Conservation (phyloP, 164 flowering plant species). For the Akebia trifoliata region DNA sequence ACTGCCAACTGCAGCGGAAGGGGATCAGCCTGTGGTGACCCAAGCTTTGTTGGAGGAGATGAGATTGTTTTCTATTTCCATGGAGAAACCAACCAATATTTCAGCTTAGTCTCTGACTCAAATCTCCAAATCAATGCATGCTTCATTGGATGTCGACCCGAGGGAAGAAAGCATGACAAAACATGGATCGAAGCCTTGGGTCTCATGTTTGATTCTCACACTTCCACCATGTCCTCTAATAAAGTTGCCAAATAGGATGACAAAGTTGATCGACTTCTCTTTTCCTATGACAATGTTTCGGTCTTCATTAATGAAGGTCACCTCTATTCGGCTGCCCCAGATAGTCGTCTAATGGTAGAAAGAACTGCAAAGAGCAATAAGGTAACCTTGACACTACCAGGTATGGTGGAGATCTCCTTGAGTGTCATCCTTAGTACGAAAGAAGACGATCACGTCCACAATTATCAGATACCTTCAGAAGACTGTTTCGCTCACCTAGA, state of each 20-base stretch:
- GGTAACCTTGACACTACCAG: constrained; percentile 14
- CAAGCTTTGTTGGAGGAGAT: constrained; percentile 43
- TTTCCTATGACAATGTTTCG: constrained; percentile 24
- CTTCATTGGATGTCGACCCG: constrained; percentile 38
- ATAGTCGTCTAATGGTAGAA: constrained; percentile 13
- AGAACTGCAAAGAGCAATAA: constrained; percentile 17
- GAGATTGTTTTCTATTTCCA: constrained; percentile 42
- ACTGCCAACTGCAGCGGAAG: constrained; percentile 31
- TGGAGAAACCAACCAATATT: constrained; percentile 26
- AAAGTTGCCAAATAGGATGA: constrained; percentile 32
- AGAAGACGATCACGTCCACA: constrained; percentile 32
- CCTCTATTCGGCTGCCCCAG: constrained; percentile 24
- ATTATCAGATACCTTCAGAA: constrained; percentile 29
- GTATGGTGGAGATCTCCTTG: constrained; percentile 18
- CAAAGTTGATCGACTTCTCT: constrained; percentile 21
- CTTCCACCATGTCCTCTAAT: constrained; percentile 26
- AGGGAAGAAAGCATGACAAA: constrained; percentile 30
- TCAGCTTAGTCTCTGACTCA: constrained; percentile 34
- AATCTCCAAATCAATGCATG: constrained; percentile 39
- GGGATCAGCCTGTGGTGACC: constrained; percentile 39
- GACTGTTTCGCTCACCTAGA: constrained; percentile 38
- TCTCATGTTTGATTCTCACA: constrained; percentile 25
- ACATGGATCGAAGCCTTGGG: constrained; percentile 46
- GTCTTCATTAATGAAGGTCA: constrained; percentile 10
- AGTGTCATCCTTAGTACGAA: constrained; percentile 25